Evolutionary conservation across 768 basidiomycete species (phyloP).

Genomic region (Termitomyces sp.): DNA sequence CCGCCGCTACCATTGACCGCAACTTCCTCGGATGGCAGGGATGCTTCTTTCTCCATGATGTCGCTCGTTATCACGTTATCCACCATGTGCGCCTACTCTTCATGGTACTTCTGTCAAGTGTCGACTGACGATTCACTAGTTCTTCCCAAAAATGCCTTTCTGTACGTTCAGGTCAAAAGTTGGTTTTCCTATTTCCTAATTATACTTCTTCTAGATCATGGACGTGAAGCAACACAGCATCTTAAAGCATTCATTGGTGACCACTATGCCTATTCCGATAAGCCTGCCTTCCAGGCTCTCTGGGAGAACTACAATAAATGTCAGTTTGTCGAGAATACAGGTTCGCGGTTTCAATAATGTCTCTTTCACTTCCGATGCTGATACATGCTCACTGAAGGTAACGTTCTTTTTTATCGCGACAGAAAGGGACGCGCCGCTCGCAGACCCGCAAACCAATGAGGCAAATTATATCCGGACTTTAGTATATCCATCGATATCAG

Average conservation of each 20-base stretch:
- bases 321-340: slow-evolving; percentile 55
- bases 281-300: slow-evolving; percentile 39
- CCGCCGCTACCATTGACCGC: slow-evolving; percentile 55
- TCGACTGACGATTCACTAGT: slow-evolving; percentile 25
- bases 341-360: slow-evolving; percentile 16
- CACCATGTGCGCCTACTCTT: slow-evolving; percentile 39
- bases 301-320: slow-evolving; percentile 54
- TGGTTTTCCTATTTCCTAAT: not conserved
- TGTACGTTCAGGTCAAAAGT: slow-evolving; percentile 27
- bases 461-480: not conserved
- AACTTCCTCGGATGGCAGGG: slow-evolving; percentile 60
- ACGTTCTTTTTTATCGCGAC: slow-evolving; percentile 5
- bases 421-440: not conserved
- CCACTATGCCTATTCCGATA: slow-evolving; percentile 40
- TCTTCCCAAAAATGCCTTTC: slow-evolving; percentile 59
- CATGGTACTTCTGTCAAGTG: not conserved
- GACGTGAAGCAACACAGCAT: slow-evolving; percentile 44
- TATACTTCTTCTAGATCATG: slow-evolving; percentile 33
- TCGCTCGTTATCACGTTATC: slow-evolving; percentile 58
- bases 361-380: not conserved
- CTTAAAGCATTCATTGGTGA: slow-evolving; percentile 45
- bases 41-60: slow-evolving; percentile 60
- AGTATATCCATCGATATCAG: not conserved
- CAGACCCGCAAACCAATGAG: not conserved
- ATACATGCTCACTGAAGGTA: not conserved